These are phyloP conservation scores for Naegleria lovaniensis DNA, from an alignment of 208 protist genomes.

Conservation along the genomic window DNA sequence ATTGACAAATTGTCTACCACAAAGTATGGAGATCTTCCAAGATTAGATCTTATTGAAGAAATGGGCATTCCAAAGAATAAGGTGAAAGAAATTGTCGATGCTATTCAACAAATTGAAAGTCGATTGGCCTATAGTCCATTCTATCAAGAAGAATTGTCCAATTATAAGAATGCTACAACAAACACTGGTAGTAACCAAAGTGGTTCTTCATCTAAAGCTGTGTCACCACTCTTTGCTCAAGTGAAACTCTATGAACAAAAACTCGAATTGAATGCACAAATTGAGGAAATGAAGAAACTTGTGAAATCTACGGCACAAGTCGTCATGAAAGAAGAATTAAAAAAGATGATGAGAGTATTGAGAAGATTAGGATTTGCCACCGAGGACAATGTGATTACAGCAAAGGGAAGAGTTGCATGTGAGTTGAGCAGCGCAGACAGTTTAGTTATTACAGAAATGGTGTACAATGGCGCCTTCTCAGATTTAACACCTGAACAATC, in stretches of 20 bases:
- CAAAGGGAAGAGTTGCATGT: slow-evolving; percentile 94
- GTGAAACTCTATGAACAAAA: background rate
- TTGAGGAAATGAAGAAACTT: slow-evolving; percentile 36
- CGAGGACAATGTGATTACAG: slow-evolving; percentile 86
- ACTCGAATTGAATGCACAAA: background rate
- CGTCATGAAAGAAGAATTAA: slow-evolving; percentile 77
- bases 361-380: slow-evolving; percentile 90
- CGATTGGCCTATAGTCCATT: background rate
- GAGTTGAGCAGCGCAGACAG: slow-evolving; percentile 96
- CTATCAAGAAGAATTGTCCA: background rate
- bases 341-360: slow-evolving; percentile 91
- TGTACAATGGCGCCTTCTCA: slow-evolving; percentile 96
- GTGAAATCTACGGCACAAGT: slow-evolving; percentile 41
- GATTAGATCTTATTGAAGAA: slow-evolving; percentile 88
- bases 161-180: background rate
- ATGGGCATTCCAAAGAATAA: slow-evolving; percentile 85
- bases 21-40: slow-evolving; percentile 60
- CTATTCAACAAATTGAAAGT: background rate
- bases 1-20: slow-evolving; percentile 53
- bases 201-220: background rate
- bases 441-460: slow-evolving; percentile 94
- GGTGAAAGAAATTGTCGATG: slow-evolving; percentile 55
- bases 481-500: slow-evolving; percentile 89
- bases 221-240: background rate
- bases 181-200: too few relatives aligned